Evolutionary conservation across 2,329 filamentous ascomycete genomes (phyloP), one percentile per base, ranked within the genome.

Genomic region (Penicillium nordicum): DNA sequence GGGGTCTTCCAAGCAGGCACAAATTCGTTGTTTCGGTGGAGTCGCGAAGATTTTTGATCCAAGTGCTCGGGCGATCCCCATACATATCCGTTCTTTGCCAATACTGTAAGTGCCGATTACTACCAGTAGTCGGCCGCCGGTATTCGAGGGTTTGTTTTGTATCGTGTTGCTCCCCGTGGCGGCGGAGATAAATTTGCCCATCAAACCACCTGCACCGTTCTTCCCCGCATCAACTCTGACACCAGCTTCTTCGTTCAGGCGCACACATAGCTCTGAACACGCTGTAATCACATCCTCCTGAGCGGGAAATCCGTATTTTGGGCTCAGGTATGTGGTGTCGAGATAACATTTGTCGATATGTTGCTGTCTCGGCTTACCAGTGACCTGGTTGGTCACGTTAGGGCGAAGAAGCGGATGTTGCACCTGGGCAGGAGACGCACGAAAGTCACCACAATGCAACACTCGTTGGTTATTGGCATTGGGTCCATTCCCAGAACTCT

Each of bases 51-150:
- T 97, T 69, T 96, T 96, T 64, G 87, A 90, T 38, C 86, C 80
- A 2, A 99, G 80, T 0, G 92, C 92, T 65, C 88, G 85, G 4
- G 94, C 94, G 61, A 99, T 96, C 42, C 91, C 92, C 32, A 96
- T 81, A 71, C 93, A 97, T 63, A 99, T 92, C 40, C 92, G 88
- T 74, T 99, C 94, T 76, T 99, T 99, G 69, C 94, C 94, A 67
- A 99, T 99, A 65, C 89, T 95, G 76, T 99, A 99, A 0, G 94
- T 99, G 43, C 94, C 94, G 58, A 96, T 95, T 7, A 99, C 85
- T 5, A 99, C 90, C 0, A 99, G 82, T 2, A 99, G 81, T 5
- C 91, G 87, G 45, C 89, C 86, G 44, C 80, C 79, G 30, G 72
- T 67, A 3, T 53, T 61, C 70, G 80, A 49, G 54, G 63, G 40